phyloP scores from a whole-genome alignment of 768 basidiomycete species.

The Russula vinacea region DNA sequence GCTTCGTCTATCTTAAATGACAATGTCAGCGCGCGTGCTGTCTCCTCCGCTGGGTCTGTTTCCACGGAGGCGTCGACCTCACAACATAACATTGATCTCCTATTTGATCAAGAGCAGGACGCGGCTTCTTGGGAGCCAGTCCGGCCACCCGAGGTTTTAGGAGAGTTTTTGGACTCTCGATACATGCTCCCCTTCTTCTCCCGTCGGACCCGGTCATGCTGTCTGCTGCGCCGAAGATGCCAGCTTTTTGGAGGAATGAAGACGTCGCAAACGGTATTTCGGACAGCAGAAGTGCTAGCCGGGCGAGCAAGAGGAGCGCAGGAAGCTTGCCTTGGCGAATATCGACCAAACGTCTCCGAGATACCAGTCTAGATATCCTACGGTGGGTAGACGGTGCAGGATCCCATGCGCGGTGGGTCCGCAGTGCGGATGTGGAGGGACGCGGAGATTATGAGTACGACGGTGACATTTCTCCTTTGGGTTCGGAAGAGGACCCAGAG shows the following conservation, averaged over 20 bases:
- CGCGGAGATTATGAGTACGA: conserved; percentile 44
- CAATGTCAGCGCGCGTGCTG: conserved; percentile 33
- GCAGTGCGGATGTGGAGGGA: conserved; percentile 38
- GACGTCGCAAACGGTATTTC: conserved; percentile 32
- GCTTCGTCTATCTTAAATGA: conserved; percentile 42
- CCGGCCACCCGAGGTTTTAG: conserved; percentile 74
- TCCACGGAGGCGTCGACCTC: conserved; percentile 37
- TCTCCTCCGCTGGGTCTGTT: conserved; percentile 33
- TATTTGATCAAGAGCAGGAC: conserved; percentile 69
- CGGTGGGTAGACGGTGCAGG: conserved; percentile 68
- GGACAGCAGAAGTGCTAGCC: conserved; percentile 37
- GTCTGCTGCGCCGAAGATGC: conserved; percentile 60
- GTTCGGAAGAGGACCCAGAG: conserved; percentile 34
- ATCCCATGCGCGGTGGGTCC: conserved; percentile 60
- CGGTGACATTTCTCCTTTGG: conserved; percentile 35
- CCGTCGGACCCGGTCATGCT: conserved; percentile 79
- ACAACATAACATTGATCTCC: conserved; percentile 66
- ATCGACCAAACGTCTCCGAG: conserved; percentile 56
- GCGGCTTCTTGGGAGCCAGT: conserved; percentile 75
- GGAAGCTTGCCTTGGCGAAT: conserved; percentile 55
- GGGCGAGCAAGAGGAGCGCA: conserved; percentile 42
- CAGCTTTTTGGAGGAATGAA: conserved; percentile 39
- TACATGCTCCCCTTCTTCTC: conserved; percentile 88
- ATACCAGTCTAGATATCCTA: conserved; percentile 56
- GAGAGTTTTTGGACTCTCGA: conserved; percentile 88